phyloP scores from a whole-genome alignment of 805 yeast genomes.

The Barnettozyma siamensis region DNA sequence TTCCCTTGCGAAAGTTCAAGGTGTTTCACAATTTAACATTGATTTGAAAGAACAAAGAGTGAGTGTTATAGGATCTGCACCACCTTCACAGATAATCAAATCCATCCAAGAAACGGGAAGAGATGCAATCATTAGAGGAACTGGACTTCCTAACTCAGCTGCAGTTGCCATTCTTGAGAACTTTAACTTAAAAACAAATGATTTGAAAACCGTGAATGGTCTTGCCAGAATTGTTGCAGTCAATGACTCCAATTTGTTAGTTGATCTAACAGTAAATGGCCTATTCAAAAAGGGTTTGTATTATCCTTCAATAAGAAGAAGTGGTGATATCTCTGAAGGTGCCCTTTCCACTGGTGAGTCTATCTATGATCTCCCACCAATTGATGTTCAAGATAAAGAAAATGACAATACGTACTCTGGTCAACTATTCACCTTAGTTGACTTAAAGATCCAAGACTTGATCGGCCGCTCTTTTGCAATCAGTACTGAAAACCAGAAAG shows the following conservation, averaged over 20 bases:
- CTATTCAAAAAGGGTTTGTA: constrained; percentile 51
- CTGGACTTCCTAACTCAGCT: constrained; percentile 81
- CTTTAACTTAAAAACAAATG: constrained; percentile 36
- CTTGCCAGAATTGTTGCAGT: constrained; percentile 78
- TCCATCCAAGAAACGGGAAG: constrained; percentile 70
- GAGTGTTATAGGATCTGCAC: constrained; percentile 57
- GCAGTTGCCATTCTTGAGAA: constrained; percentile 88
- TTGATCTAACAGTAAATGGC: constrained; percentile 79
- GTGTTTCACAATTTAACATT: constrained; percentile 47
- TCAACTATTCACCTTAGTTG: constrained; percentile 40
- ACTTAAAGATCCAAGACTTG: constrained; percentile 47
- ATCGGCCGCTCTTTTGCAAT: constrained; percentile 59
- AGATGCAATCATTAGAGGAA: constrained; percentile 89
- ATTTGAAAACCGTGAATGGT: constrained; percentile 64
- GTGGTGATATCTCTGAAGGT: constrained; percentile 75
- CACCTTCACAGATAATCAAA: constrained; percentile 71
- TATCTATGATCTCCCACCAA: constrained; percentile 29
- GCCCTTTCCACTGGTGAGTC: constrained; percentile 58
- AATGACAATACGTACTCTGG: constrained; percentile 30
- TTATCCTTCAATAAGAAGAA: constrained; percentile 58
- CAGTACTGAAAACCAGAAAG: constrained; percentile 17
- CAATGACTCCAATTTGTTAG: constrained; percentile 44
- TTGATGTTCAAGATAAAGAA: constrained; percentile 25
- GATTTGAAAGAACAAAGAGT: constrained; percentile 59
- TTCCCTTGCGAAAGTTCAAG: constrained; percentile 47